A percentile compares a stretch with the other conserved stretches of the same genome.
These are phyloP conservation scores for Malus hybrid DNA, from an alignment of 331 rosid species.

Conservation along the genomic window DNA sequence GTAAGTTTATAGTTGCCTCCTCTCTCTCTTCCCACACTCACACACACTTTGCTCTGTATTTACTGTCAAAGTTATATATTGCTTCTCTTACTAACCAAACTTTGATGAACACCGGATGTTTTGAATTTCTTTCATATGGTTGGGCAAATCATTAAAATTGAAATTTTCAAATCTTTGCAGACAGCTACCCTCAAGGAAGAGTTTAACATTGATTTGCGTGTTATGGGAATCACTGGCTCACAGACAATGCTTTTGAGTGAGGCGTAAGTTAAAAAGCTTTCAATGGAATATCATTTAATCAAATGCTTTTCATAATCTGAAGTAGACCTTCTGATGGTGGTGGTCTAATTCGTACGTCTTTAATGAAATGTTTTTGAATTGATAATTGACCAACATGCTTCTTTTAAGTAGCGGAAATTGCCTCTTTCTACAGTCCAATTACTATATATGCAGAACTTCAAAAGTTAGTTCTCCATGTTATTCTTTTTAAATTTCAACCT, in stretches of 20 bases:
- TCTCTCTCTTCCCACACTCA: no score
- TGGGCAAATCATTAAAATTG: not conserved
- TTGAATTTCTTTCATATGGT: not conserved
- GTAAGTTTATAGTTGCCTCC: not conserved
- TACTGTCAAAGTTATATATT: not conserved
- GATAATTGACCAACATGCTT: not conserved
- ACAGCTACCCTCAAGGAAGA: slow-evolving; percentile 80
- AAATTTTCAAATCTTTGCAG: slow-evolving; percentile 28
- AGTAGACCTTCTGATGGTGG: not conserved
- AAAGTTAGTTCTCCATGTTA: not conserved
- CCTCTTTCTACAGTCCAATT: not conserved
- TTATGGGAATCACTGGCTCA: slow-evolving; percentile 76
- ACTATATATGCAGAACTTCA: not conserved
- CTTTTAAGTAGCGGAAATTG: not conserved
- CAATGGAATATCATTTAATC: not conserved
- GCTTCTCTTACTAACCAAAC: not conserved
- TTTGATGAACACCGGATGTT: not conserved
- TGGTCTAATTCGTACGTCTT: not conserved
- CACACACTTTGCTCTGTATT: no score
- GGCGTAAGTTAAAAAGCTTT: slow-evolving; percentile 45
- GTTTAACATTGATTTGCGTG: slow-evolving; percentile 88
- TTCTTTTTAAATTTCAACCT: not conserved
- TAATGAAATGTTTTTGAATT: not conserved
- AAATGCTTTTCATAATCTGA: not conserved
- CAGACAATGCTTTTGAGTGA: slow-evolving; percentile 71